Conservation (phyloP, 257 asterid species). For the Eustoma russellianum region DNA sequence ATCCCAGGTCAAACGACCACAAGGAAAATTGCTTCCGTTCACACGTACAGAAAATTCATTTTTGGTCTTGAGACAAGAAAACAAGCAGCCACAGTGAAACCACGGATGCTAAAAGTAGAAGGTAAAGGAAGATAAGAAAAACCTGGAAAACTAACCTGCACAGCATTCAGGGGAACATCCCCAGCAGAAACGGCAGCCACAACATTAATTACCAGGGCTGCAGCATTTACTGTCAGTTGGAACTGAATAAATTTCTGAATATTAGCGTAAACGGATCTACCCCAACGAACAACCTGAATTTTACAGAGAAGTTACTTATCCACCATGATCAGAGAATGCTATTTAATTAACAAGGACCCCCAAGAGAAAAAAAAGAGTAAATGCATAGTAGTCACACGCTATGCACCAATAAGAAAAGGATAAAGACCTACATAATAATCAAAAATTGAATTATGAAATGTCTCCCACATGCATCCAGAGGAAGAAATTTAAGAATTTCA, state of each 20-base stretch:
- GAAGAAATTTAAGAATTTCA: background rate
- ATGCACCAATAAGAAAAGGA: too few relatives aligned
- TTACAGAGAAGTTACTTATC: background rate
- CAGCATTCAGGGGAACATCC: constrained; percentile 88
- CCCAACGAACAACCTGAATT: constrained; percentile 95
- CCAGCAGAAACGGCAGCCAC: constrained; percentile 89
- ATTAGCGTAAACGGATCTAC: constrained; percentile 93
- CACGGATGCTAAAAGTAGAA: background rate
- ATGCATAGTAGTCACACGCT: too few relatives aligned
- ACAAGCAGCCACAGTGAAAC: too few relatives aligned
- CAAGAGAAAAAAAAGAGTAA: too few relatives aligned
- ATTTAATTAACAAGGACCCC: too few relatives aligned
- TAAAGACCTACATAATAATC: too few relatives aligned
- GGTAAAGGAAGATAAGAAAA: constrained; percentile 11
- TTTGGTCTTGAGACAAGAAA: background rate
- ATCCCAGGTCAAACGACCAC: too few relatives aligned
- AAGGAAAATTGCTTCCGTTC: background rate
- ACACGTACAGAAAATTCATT: too few relatives aligned
- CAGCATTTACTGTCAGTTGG: constrained; percentile 93
- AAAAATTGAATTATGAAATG: too few relatives aligned
- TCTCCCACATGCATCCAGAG: background rate
- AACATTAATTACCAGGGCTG: constrained; percentile 84
- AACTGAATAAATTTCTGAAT: constrained; percentile 95
- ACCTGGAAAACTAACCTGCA: constrained; percentile 47
- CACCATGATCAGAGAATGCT: too few relatives aligned